Conservation (phyloP, 2,329 filamentous ascomycete species). For the Cordyceps cateniannulata region DNA sequence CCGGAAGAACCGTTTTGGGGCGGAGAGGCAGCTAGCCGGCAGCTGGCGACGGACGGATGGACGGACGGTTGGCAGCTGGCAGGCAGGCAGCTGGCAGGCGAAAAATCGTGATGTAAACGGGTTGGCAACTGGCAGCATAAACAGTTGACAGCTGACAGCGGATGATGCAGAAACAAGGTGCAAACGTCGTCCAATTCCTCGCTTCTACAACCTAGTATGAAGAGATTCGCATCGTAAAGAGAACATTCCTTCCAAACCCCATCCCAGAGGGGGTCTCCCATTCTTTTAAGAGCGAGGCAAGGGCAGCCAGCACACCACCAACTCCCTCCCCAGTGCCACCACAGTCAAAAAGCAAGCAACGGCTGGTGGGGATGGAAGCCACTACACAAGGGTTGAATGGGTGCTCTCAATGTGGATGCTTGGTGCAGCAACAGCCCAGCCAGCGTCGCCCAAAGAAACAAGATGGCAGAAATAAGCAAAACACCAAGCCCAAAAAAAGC, state of each 20-base stretch:
- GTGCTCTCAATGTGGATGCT: not conserved
- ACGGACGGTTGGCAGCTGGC: not conserved
- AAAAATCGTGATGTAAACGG: not conserved
- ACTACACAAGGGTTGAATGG: conserved; percentile 5
- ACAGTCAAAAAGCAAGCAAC: conserved; percentile 13
- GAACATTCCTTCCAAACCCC: conserved; percentile 1
- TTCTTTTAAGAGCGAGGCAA: conserved; percentile 13
- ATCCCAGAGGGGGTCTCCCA: conserved; percentile 11
- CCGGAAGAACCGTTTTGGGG: not conserved
- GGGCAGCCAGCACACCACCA: not conserved
- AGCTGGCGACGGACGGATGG: not conserved
- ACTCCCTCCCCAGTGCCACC: not conserved
- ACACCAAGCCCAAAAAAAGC: conserved; percentile 9
- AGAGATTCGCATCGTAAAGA: conserved; percentile 8
- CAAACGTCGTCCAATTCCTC: not conserved
- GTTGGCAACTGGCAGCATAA: not conserved
- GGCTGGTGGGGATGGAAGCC: conserved; percentile 7
- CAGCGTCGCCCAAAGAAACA: conserved; percentile 10
- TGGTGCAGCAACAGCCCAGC: conserved; percentile 1
- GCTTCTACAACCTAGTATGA: not conserved
- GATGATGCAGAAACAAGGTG: not conserved
- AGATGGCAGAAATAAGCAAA: conserved; percentile 7
- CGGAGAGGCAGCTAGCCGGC: not conserved
- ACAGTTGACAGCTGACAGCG: not conserved
- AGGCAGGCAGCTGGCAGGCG: not conserved